These are phyloP conservation scores for Cyberlindnera subsufficiens DNA, from an alignment of 805 yeast genomes.

Conservation along the genomic window DNA sequence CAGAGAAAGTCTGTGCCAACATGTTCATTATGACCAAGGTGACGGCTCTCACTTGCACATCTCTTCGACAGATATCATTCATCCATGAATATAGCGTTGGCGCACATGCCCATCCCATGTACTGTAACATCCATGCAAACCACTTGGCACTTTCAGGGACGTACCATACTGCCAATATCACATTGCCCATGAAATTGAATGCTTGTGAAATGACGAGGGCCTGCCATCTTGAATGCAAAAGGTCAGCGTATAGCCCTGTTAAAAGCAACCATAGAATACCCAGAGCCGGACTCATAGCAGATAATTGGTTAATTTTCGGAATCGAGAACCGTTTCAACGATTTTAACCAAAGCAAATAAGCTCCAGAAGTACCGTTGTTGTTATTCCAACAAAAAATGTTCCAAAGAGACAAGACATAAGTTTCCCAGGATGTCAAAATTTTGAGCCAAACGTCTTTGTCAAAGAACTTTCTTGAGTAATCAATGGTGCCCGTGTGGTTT, in stretches of 20 bases:
- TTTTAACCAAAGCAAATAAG: conserved; percentile 41
- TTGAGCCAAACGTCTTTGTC: conserved; percentile 44
- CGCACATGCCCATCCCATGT: conserved; percentile 45
- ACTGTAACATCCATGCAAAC: conserved; percentile 34
- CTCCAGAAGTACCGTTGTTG: conserved; percentile 44
- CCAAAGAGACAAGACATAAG: conserved; percentile 47
- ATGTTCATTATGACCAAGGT: conserved; percentile 40
- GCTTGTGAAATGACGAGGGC: conserved; percentile 39
- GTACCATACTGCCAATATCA: conserved; percentile 45
- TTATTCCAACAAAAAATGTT: conserved; percentile 52
- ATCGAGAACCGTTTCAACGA: conserved; percentile 32
- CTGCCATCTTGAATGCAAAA: conserved; percentile 29
- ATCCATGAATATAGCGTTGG: conserved; percentile 56
- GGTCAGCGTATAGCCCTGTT: conserved; percentile 24
- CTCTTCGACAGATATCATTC: conserved; percentile 50
- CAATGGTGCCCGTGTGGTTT: conserved; percentile 27
- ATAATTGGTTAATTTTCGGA: conserved; percentile 35
- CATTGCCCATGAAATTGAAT: conserved; percentile 42
- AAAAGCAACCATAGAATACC: conserved; percentile 10
- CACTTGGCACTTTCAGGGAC: conserved; percentile 48
- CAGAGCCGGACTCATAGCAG: conserved; percentile 36
- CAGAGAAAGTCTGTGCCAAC: conserved; percentile 44
- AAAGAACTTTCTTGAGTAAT: conserved; percentile 28
- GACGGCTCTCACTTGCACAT: conserved; percentile 46
- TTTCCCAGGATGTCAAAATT: conserved; percentile 50